phyloP scores from a whole-genome alignment of 164 flowering plant genomes.

The Houttuynia cordata region DNA sequence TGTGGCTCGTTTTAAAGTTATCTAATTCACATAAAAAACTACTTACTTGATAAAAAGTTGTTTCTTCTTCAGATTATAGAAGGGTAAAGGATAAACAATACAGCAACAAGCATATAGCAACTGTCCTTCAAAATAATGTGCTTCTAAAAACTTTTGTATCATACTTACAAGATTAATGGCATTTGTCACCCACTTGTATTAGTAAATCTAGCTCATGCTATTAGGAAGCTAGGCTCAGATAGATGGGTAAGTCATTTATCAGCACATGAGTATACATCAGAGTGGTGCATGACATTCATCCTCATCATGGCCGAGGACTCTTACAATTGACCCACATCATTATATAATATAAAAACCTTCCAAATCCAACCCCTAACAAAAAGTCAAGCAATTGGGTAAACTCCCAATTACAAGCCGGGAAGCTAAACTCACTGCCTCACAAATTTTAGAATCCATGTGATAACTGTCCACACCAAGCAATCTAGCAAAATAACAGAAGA shows the following conservation, averaged over 20 bases:
- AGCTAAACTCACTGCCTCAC: no score
- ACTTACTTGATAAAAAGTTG: neutral
- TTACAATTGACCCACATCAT: neutral
- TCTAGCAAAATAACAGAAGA: no score
- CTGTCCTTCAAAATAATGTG: neutral
- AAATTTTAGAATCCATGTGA: no score
- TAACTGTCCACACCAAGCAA: no score
- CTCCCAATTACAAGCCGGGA: neutral
- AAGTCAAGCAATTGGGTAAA: neutral
- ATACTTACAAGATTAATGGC: no score
- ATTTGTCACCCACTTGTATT: neutral
- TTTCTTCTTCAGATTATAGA: no score
- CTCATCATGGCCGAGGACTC: neutral
- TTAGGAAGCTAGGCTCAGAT: neutral
- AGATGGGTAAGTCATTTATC: constrained; percentile 4
- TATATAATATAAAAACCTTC: no score
- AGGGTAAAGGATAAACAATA: no score
- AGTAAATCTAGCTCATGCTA: neutral
- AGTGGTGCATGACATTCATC: constrained; percentile 6
- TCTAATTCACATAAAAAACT: neutral
- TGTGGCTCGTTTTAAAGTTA: neutral
- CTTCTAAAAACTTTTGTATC: no score
- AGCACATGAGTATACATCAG: neutral
- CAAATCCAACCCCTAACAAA: neutral
- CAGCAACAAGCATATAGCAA: no score